phyloP scores from a whole-genome alignment of 75 land plant species.

The Pinus tabuliformis region DNA sequence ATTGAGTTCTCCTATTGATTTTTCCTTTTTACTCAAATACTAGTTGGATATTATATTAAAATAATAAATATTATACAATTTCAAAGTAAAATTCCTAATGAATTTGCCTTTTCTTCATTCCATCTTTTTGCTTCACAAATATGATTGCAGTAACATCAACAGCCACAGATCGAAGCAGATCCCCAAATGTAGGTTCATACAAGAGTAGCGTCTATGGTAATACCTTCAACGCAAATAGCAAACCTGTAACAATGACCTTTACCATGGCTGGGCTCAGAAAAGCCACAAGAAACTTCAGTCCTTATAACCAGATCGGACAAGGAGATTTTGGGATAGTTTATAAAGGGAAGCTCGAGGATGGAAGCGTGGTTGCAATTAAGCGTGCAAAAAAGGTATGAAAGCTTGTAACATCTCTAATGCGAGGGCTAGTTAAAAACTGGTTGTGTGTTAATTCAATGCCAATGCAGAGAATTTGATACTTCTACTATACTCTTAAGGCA shows the following conservation, averaged over 20 bases:
- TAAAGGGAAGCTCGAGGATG: constrained; percentile 74
- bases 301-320: constrained; percentile 57
- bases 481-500: background rate
- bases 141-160: background rate
- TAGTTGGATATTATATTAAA: too few relatives aligned
- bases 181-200: background rate
- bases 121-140: background rate
- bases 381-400: constrained; percentile 62
- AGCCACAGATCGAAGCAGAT: constrained; percentile 1
- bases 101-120: background rate
- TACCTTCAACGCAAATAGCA: background rate
- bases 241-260: constrained; percentile 20
- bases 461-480: background rate
- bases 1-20: too few relatives aligned
- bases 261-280: constrained; percentile 51
- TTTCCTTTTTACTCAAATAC: too few relatives aligned
- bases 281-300: constrained; percentile 65
- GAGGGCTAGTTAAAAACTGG: background rate
- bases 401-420: background rate
- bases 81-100: too few relatives aligned
- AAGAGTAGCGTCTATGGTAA: background rate
- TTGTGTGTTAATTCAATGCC: background rate
- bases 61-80: too few relatives aligned
- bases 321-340: constrained; percentile 80
- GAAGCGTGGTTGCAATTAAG: constrained; percentile 72